Evolutionary conservation across 1,284 basidiomycete species (phyloP), one percentile per base, ranked within the genome.

Genomic region (Volvariella volvacea): DNA sequence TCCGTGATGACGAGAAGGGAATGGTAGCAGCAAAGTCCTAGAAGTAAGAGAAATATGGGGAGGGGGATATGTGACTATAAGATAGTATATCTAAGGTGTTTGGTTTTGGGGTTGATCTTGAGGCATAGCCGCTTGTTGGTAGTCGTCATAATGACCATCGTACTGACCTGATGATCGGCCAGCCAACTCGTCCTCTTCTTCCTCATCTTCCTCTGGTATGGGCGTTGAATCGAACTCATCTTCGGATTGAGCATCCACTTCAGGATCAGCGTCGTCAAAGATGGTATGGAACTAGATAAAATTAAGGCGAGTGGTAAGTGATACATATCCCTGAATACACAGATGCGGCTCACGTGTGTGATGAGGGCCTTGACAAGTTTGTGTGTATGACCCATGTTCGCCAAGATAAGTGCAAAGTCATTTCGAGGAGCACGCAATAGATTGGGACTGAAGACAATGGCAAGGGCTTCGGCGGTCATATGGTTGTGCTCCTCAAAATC

Each of bases 401-500:
- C 73, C 53, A 91, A 72, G 53, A 86, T 81, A 59, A 83, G 69
- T 8, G 73, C 75, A 59, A 88, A 81, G 54, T 88, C 82, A 51
- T 85, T 84, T 55, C 80, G 77, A 12, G 80, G 83, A 1, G 80
- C 78, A 25, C 80, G 76, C 42, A 83, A 60, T 44, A 91, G 63
- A 54, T 88, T 88, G 1, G 87, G 88, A 48, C 85, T 86, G 61
- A 90, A 89, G 17, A 90, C 85, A 39, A 88, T 89, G 0, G 88
- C 82, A 2, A 91, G 68, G 4, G 84, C 83, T 52, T 88, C 83
- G 0, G 86, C 80, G 1, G 83, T 88, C 88, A 91, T 91, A 49
- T 91, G 85, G 54, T 91, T 92, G 40, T 81, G 74, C 47, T 88
- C 85, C 57, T 92, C 88, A 58, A 75, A 88, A 54, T 91, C 88